phyloP scores from a whole-genome alignment of 2,329 filamentous ascomycete genomes.

The Didymella segeticola region DNA sequence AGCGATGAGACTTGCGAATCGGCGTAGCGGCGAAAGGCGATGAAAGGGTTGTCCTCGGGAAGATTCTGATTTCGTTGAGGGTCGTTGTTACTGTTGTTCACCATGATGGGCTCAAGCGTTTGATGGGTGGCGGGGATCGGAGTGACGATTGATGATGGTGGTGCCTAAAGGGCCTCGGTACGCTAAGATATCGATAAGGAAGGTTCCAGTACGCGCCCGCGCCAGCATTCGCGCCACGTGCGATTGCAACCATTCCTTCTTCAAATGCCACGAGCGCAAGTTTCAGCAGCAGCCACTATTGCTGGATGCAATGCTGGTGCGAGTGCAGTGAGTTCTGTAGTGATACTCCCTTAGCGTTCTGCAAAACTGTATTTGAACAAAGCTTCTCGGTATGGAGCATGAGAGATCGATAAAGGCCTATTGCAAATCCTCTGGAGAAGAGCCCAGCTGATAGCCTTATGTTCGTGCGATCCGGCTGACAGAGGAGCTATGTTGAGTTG shows the following conservation, averaged over 20 bases:
- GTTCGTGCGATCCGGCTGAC: not conserved
- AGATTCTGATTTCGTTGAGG: constrained; percentile 22
- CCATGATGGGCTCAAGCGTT: constrained; percentile 26
- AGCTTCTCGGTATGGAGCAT: not conserved
- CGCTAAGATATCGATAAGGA: constrained; percentile 12
- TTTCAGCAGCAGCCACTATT: too few relatives aligned
- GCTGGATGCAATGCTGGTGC: not conserved
- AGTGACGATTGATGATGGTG: constrained; percentile 15
- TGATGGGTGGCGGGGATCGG: constrained; percentile 13
- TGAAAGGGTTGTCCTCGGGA: constrained; percentile 60
- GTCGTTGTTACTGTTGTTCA: constrained; percentile 32
- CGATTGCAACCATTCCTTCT: not conserved
- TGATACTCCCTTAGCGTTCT: not conserved
- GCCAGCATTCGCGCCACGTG: too few relatives aligned
- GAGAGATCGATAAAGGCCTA: not conserved
- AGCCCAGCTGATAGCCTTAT: not conserved
- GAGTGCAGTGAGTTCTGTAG: not conserved
- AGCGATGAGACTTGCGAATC: constrained; percentile 64
- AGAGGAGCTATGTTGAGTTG: too few relatives aligned
- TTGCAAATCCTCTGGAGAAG: not conserved
- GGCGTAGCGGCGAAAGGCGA: constrained; percentile 66
- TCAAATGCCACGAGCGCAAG: not conserved
- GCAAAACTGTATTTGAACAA: not conserved
- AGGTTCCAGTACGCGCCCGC: constrained; percentile 3
- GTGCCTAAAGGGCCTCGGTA: constrained; percentile 16